Conservation (phyloP, 1,139 yeast species). For the Hyphopichia fennica region DNA sequence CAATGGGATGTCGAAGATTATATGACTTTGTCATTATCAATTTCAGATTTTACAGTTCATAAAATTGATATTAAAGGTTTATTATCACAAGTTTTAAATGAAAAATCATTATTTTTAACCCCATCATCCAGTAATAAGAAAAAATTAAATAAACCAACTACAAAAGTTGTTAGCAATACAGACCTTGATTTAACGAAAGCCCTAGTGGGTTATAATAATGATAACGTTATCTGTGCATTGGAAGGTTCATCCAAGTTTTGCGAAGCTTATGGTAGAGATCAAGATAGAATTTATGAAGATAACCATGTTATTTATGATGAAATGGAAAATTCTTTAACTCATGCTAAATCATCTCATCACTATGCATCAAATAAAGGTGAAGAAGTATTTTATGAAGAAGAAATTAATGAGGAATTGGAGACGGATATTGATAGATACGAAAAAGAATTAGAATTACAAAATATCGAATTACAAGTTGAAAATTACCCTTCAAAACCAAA, state of each 20-base stretch:
- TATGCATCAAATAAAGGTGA: constrained; percentile 1
- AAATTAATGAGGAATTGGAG: constrained; percentile 1
- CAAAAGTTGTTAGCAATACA: constrained; percentile 5
- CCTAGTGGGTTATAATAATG: constrained; percentile 24
- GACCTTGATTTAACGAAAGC: constrained; percentile 3
- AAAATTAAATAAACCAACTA: constrained; percentile 8
- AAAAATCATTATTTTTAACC: constrained; percentile 12
- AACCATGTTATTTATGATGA: constrained; percentile 2
- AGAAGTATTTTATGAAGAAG: constrained; percentile 3
- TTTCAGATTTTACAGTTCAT: constrained; percentile 36
- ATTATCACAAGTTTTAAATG: constrained; percentile 19
- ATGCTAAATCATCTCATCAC: constrained; percentile 4
- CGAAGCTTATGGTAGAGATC: constrained; percentile 17
- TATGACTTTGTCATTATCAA: constrained; percentile 32
- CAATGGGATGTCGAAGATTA: constrained; percentile 24
- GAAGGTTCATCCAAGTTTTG: constrained; percentile 26
- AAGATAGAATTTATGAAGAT: constrained; percentile 3
- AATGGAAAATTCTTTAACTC: constrained; percentile 2
- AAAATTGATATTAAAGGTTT: constrained; percentile 33
- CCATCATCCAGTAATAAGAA: neutral
- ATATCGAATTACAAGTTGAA: constrained; percentile 1
- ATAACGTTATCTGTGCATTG: constrained; percentile 34
- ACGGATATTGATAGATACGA: constrained; percentile 5
- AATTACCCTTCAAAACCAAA: neutral
- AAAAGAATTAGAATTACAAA: constrained; percentile 6